Base-by-base conservation (phyloP, 192 early-diverging fungal species). In the Diversispora eburnea region DNA sequence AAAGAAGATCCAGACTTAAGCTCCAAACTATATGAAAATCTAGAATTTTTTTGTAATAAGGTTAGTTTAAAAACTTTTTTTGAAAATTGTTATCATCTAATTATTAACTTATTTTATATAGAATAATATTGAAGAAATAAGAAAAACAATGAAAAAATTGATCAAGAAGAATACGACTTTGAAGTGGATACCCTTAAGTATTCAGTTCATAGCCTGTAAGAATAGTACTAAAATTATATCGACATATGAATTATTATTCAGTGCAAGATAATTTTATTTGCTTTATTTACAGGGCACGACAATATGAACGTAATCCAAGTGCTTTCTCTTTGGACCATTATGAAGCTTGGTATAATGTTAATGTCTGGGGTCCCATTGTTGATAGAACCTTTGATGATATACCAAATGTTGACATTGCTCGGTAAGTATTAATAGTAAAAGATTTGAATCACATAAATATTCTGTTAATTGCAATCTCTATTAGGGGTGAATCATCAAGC, bases 361-460 rank as follows among this genome's bases (percentile, higher is more conserved):
- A 33, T 33, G 25, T 33, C 25, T 33, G 25, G 25, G 25, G 25
- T 33, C 25, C 25, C 2, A 33, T 33, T 33, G 2, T 33, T 33
- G 25, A 33, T 33, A 33, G 25, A 33, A 33, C 25, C 2, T 33
- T 1, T 2, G 25, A 33, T 33, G 2, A 33, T 33, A 57, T 70
- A 19, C 39, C 33, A 57, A 57, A 70, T 45, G 0, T 70, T 56
- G 55, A 70, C 10, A 20, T 70, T 70, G 25, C 80, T 81, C 85
- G 83, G 87, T 94, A 94, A 76, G 93, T 79, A 79, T 84, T 90
- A 76, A 78, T 85, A 86, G 91, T 93, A 86, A 94, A 92, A 67
- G 92, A 91, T 87, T 91, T 89, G 89, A 61, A 88, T 67, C 66
- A 80, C 81, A 85, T 93, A 88, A 67, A 94, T 86, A 72, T 92